Conservation (phyloP, 768 basidiomycete species). For the Pisolithus orientalis region DNA sequence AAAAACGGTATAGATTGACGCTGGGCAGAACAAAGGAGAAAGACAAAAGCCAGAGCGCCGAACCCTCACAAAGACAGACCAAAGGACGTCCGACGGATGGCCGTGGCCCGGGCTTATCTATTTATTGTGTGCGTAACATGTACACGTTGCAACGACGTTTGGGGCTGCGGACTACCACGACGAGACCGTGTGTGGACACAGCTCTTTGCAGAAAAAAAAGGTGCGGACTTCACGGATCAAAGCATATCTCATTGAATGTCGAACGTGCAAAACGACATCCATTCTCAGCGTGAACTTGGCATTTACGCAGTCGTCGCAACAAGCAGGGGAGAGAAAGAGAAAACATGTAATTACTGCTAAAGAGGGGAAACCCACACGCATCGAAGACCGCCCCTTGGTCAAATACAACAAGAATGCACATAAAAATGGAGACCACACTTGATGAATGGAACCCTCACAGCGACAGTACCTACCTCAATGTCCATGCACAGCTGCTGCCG, state of each 20-base stretch:
- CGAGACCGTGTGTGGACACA: background rate
- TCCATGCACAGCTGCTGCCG: background rate
- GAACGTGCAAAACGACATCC: background rate
- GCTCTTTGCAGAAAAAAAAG: too few relatives aligned
- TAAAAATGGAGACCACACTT: background rate
- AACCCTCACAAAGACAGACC: slow-evolving; percentile 2
- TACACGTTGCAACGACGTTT: slow-evolving; percentile 1
- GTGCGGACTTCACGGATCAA: too few relatives aligned
- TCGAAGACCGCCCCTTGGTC: background rate
- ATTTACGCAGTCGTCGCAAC: background rate
- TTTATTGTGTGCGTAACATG: background rate
- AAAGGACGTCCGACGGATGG: slow-evolving; percentile 3
- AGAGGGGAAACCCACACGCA: background rate
- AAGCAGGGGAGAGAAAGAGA: background rate
- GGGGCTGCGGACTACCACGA: background rate
- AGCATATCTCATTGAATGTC: background rate
- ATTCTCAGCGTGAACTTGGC: background rate
- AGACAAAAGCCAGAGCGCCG: background rate
- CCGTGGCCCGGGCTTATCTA: background rate
- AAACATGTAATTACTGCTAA: background rate
- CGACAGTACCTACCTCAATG: background rate
- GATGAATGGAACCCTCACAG: background rate
- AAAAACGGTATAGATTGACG: background rate
- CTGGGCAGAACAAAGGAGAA: slow-evolving; percentile 13
- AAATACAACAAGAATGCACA: slow-evolving; percentile 1